Evolutionary conservation across 179 eudicot species (phyloP).

Genomic region (Sideroxylon spinosum): DNA sequence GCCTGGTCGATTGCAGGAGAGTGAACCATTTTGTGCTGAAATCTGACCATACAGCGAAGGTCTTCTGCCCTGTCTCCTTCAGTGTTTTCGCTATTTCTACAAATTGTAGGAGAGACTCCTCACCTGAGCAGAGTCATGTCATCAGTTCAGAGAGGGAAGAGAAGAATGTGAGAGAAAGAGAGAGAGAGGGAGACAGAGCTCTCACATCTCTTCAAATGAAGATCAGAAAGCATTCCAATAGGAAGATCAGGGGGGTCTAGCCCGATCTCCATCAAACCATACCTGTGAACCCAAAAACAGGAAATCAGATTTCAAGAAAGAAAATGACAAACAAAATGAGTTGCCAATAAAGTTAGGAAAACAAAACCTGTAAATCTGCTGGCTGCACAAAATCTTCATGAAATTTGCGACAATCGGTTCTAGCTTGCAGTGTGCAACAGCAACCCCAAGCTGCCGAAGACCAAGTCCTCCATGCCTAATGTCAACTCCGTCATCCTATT

Average conservation of each 20-base stretch:
- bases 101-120: conserved; percentile 46
- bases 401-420: conserved; percentile 61
- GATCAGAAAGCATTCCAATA: conserved; percentile 66
- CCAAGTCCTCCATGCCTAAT: conserved; percentile 73
- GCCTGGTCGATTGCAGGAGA: conserved; percentile 62
- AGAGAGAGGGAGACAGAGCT: background rate
- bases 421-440: conserved; percentile 54
- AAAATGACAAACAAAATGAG: background rate
- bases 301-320: background rate
- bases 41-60: conserved; percentile 67
- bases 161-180: background rate
- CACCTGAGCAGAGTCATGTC: conserved; percentile 33
- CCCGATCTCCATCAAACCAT: conserved; percentile 84
- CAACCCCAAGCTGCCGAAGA: conserved; percentile 61
- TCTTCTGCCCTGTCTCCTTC: conserved; percentile 37
- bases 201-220: conserved; percentile 68
- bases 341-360: background rate
- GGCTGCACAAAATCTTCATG: conserved; percentile 74
- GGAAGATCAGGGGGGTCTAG: conserved; percentile 67
- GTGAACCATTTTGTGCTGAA: conserved; percentile 81
- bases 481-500: conserved; percentile 72
- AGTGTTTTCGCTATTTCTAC: conserved; percentile 36
- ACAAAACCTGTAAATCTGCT: conserved; percentile 64
- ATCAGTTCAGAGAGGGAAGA: too few species aligned
- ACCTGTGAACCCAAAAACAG: conserved; percentile 27